These are phyloP conservation scores for Candida pini DNA, from an alignment of 805 yeast species.

Conservation along the genomic window DNA sequence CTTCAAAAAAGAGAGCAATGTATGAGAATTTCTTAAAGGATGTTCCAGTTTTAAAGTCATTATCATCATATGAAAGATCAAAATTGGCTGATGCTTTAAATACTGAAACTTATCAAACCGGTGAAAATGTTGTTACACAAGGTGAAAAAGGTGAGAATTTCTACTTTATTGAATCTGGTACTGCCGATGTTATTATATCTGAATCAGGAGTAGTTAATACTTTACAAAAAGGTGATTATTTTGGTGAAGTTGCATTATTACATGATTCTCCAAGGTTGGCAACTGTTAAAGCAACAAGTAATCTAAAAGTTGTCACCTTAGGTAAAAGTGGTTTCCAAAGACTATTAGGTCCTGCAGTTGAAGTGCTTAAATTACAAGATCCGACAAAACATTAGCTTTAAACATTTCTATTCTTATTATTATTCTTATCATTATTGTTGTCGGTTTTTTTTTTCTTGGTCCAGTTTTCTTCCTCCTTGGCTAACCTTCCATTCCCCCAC, in stretches of 20 bases:
- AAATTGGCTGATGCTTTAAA: slow-evolving; percentile 93
- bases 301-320: slow-evolving; percentile 83
- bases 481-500: not conserved
- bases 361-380: slow-evolving; percentile 77
- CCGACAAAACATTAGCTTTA: slow-evolving; percentile 46
- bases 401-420: not conserved
- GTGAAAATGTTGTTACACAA: slow-evolving; percentile 71
- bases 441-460: not conserved
- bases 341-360: slow-evolving; percentile 90
- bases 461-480: not conserved
- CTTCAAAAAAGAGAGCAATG: slow-evolving; percentile 83
- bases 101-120: slow-evolving; percentile 65
- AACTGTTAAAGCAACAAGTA: slow-evolving; percentile 70
- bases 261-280: slow-evolving; percentile 94
- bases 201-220: slow-evolving; percentile 55
- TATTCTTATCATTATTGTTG: not conserved
- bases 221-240: slow-evolving; percentile 80
- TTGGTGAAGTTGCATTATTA: slow-evolving; percentile 92
- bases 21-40: slow-evolving; percentile 84
- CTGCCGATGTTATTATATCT: slow-evolving; percentile 65
- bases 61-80: slow-evolving; percentile 76
- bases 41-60: slow-evolving; percentile 71
- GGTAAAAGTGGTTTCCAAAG: slow-evolving; percentile 92
- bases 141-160: slow-evolving; percentile 82
- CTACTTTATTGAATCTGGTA: slow-evolving; percentile 74